Evolutionary conservation across 176 grass and related monocot genomes (phyloP), one percentile per base, ranked within the genome.

Genomic region (Juncus effusus): DNA sequence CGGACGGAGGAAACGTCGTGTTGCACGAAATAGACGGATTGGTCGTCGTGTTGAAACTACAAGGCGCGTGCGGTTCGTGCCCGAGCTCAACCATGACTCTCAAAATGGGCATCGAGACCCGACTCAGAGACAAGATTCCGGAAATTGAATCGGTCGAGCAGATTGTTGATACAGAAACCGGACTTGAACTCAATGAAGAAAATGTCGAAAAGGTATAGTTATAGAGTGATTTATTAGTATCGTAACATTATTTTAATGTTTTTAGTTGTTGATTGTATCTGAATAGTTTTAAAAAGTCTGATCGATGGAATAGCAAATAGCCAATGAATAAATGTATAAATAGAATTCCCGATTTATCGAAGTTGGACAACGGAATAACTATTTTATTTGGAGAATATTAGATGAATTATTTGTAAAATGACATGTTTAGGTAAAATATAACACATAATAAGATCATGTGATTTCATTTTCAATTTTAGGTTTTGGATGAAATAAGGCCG

Each of bases 11-110:
- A 61, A 97, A 97, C 54, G 88, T 97, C 10, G 94, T 80, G 35
- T 63, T 97, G 75, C 88, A 97, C 68, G 88, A 97, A 79, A 97
- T 97, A 36, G 94, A 97, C 7, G 88, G 88, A 62, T 74, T 92
- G 7, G 85, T 97, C 53, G 94, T 92, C 50, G 94, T 92, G 75
- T 62, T 97, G 50, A 97, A 89, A 78, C 75, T 97, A 72, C 94
- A 97, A 79, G 94, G 93, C 1, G 88, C 94, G 0, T 97, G 94
- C 36, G 88, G 94, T 40, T 97, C 94, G 7, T 97, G 94, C 82
- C 94, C 94, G 2, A 93, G 94, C 83, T 97, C 94, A 61, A 92
- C 88, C 67, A 97, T 97, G 94, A 93, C 85, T 10, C 79, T 97
- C 76, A 93, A 89, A 82, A 97, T 89, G 94, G 94, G 94, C 5